Evolutionary conservation across 441 rosid genomes (phyloP).

Genomic region (Pelargonium australe): DNA sequence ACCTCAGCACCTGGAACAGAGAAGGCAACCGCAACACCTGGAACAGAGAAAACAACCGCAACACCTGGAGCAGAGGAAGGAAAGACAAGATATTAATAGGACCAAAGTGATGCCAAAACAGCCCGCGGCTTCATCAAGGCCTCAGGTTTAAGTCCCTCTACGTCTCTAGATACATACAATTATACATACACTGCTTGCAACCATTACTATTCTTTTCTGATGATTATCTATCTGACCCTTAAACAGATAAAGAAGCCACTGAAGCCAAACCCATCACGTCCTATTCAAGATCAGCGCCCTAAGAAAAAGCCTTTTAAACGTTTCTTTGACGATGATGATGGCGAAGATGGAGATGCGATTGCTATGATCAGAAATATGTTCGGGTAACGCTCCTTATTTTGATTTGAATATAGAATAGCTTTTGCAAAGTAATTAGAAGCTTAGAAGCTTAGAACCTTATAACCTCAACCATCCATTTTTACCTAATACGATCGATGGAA

Average conservation of each 20-base stretch:
- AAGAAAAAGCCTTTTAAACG: slow-evolving; percentile 50
- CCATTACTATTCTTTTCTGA: background rate
- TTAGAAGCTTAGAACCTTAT: background rate
- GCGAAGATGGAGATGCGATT: slow-evolving; percentile 33
- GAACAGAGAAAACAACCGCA: slow-evolving; percentile 14
- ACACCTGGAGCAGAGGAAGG: slow-evolving; percentile 44
- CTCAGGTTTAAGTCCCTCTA: slow-evolving; percentile 35
- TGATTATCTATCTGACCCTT: slow-evolving; percentile 6
- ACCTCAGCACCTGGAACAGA: background rate
- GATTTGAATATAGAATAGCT: background rate
- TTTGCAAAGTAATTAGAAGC: background rate
- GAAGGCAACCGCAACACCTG: background rate
- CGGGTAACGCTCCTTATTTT: slow-evolving; percentile 31
- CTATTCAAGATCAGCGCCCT: slow-evolving; percentile 34
- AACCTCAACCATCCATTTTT: background rate
- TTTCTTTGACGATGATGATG: slow-evolving; percentile 27
- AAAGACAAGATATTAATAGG: slow-evolving; percentile 33
- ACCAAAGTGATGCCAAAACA: slow-evolving; percentile 37
- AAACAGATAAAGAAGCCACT: slow-evolving; percentile 41
- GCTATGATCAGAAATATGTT: slow-evolving; percentile 60
- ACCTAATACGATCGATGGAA: background rate
- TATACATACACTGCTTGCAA: background rate
- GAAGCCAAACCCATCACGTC: slow-evolving; percentile 41
- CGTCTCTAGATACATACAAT: background rate
- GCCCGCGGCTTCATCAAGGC: slow-evolving; percentile 35